Evolutionary conservation across 108 stramenopile species (phyloP).

Genomic region (Stephanodiscus triporus): DNA sequence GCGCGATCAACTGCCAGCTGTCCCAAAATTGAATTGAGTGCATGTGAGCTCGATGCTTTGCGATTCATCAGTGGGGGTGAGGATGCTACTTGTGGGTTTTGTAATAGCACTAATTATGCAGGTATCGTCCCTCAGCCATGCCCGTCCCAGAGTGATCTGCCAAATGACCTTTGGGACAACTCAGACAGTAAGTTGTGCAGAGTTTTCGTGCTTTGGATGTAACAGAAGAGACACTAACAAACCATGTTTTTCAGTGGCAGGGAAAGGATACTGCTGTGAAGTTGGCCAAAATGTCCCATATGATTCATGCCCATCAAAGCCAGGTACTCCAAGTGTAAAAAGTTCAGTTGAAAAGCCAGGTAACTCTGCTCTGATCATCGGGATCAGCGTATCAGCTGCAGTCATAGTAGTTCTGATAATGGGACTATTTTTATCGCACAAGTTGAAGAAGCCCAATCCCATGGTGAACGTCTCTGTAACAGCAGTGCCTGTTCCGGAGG

Average conservation of each 20-base stretch:
- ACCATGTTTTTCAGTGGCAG: conserved; percentile 4
- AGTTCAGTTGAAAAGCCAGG: too few species aligned
- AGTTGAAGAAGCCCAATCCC: too few species aligned
- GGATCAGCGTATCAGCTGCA: too few species aligned
- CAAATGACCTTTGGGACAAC: conserved; percentile 36
- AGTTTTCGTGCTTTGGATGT: neutral
- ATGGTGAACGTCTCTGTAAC: too few species aligned
- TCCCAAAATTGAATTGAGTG: conserved; percentile 28
- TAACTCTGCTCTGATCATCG: too few species aligned
- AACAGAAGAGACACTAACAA: neutral
- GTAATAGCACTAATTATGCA: conserved; percentile 27
- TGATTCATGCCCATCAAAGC: too few species aligned
- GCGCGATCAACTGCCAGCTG: conserved; percentile 36
- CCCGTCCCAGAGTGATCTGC: conserved; percentile 17
- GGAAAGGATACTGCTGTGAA: conserved; percentile 9
- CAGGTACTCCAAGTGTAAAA: too few species aligned
- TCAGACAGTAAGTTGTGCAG: conserved; percentile 20
- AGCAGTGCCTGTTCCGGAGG: too few species aligned
- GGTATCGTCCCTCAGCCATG: conserved; percentile 24
- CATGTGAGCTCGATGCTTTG: conserved; percentile 41
- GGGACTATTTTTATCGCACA: too few species aligned
- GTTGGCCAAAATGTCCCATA: too few species aligned
- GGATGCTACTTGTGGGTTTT: conserved; percentile 33
- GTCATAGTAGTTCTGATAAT: too few species aligned
- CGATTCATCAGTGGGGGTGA: conserved; percentile 30